A percentile compares a stretch with the other conserved stretches of the same genome.
These are phyloP conservation scores for Terana coerulea DNA, from an alignment of 768 basidiomycete species.

Conservation along the genomic window DNA sequence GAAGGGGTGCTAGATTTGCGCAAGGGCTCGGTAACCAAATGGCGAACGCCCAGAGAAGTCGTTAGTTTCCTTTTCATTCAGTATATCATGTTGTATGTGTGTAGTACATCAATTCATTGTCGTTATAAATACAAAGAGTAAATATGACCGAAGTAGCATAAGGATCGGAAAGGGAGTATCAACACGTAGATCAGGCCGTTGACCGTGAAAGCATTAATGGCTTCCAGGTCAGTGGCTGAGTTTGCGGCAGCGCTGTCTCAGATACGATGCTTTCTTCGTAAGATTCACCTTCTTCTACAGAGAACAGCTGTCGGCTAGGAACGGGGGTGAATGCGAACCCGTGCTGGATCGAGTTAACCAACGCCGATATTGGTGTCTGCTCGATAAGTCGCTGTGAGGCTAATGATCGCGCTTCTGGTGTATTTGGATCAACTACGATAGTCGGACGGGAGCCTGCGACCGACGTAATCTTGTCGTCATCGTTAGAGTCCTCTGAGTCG, in stretches of 20 bases:
- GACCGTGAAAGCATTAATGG: too few species aligned
- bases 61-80: constrained; percentile 13
- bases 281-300: neutral
- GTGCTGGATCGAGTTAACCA: constrained; percentile 52
- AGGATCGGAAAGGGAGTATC: too few species aligned
- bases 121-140: too few species aligned
- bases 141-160: too few species aligned
- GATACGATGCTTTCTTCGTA: neutral
- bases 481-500: neutral
- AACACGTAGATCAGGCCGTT: too few species aligned
- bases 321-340: constrained; percentile 66
- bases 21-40: constrained; percentile 83
- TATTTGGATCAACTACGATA: neutral
- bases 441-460: too few species aligned
- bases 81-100: neutral
- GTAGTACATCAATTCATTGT: too few species aligned
- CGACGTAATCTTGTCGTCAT: neutral
- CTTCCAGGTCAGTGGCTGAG: neutral
- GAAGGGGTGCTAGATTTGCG: constrained; percentile 76
- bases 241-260: neutral
- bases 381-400: constrained; percentile 8
- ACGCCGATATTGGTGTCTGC: constrained; percentile 62
- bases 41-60: constrained; percentile 36
- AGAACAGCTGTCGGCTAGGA: constrained; percentile 19
- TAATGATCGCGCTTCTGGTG: neutral